Percentiles rank a stretch among this genome's conserved stretches.
phyloP scores from a whole-genome alignment of 106 monocot species.

The Narthecium ossifragum region DNA sequence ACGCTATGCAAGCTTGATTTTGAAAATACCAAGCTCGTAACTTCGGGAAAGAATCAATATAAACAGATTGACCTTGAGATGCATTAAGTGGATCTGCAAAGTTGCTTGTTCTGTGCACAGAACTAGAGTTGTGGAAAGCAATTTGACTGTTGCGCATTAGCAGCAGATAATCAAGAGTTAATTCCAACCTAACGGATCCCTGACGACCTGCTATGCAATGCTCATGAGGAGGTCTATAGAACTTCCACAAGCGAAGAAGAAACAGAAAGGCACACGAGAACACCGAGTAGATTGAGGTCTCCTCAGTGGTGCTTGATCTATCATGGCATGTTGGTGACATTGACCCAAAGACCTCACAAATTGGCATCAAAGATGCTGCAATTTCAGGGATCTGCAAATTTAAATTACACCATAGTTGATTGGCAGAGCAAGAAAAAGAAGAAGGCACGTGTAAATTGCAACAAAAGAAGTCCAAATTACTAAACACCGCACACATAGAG shows the following conservation, averaged over 20 bases:
- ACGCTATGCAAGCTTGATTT: constrained; percentile 92
- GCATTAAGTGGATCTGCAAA: constrained; percentile 9
- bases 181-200: constrained; percentile 47
- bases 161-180: constrained; percentile 80
- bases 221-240: constrained; percentile 80
- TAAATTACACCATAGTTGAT: no score
- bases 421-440: no score
- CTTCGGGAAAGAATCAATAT: constrained; percentile 87
- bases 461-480: no score
- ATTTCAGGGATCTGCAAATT: constrained; percentile 72
- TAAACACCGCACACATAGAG: no score
- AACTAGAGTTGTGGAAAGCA: constrained; percentile 22
- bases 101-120: constrained; percentile 6
- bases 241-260: constrained; percentile 92
- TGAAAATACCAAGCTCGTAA: constrained; percentile 77
- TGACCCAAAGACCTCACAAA: constrained; percentile 93
- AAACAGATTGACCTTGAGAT: constrained; percentile 40
- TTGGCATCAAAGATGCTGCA: constrained; percentile 81
- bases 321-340: constrained; percentile 41
- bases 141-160: constrained; percentile 57
- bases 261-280: constrained; percentile 96
- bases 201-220: constrained; percentile 53
- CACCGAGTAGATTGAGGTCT: constrained; percentile 64
- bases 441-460: no score
- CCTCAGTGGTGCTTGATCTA: constrained; percentile 38